phyloP scores from a whole-genome alignment of 805 yeast genomes.

The Saccharomycopsis babjevae region DNA sequence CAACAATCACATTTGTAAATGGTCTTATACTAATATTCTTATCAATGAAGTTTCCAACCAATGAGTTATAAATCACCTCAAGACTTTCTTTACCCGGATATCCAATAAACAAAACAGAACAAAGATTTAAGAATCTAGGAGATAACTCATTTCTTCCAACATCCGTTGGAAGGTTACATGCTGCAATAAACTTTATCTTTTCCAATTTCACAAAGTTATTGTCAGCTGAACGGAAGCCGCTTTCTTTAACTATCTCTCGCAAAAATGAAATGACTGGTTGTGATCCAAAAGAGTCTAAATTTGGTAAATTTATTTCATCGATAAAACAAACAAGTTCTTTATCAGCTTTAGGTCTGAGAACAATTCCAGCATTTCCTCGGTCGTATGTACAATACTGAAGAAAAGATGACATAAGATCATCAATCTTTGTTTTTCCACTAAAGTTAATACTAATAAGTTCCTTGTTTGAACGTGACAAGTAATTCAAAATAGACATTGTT shows the following conservation, averaged over 20 bases:
- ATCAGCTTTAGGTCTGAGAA: constrained; percentile 51
- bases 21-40: constrained; percentile 2
- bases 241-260: constrained; percentile 61
- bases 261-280: constrained; percentile 62
- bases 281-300: constrained; percentile 58
- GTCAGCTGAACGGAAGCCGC: constrained; percentile 66
- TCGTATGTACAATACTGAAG: constrained; percentile 65
- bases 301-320: constrained; percentile 84
- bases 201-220: constrained; percentile 56
- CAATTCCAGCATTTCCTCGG: constrained; percentile 39
- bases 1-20: constrained; percentile 37
- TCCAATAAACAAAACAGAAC: constrained; percentile 59
- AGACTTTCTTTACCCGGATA: constrained; percentile 63
- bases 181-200: constrained; percentile 80
- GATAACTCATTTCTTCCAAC: constrained; percentile 57
- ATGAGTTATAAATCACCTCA: constrained; percentile 53
- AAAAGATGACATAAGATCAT: constrained; percentile 42
- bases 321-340: constrained; percentile 77
- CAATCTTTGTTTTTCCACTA: constrained; percentile 29
- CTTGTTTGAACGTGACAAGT: constrained; percentile 46
- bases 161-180: constrained; percentile 85
- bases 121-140: constrained; percentile 56
- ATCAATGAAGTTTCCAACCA: constrained; percentile 25
- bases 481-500: constrained; percentile 77
- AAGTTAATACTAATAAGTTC: constrained; percentile 67